Evolutionary conservation across 2,329 filamentous ascomycete species (phyloP).

Genomic region (Arthrobotrys conoides): DNA sequence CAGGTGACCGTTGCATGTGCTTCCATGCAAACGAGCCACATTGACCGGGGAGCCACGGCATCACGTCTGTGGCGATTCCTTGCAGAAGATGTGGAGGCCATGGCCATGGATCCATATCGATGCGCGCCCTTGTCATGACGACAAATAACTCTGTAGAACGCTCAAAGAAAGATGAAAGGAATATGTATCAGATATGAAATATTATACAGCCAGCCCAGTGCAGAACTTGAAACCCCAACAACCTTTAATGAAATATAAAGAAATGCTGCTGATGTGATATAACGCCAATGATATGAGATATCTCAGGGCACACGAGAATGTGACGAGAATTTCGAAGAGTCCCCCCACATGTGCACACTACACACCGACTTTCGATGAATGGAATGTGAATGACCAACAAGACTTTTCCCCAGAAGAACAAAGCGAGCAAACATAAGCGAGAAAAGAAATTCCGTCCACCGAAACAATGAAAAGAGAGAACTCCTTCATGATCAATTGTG

Average conservation of each 20-base stretch:
- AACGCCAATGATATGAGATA: constrained; percentile 19
- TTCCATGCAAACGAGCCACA: constrained; percentile 49
- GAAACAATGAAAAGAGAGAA: constrained; percentile 2
- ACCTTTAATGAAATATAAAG: constrained; percentile 8
- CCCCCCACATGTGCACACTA: constrained; percentile 15
- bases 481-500: constrained; percentile 5
- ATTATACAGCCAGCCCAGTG: constrained; percentile 37
- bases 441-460: constrained; percentile 9
- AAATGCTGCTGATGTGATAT: constrained; percentile 1
- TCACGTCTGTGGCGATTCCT: constrained; percentile 48
- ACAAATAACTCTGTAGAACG: constrained; percentile 4
- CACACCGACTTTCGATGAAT: constrained; percentile 1
- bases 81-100: constrained; percentile 7
- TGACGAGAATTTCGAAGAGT: background rate
- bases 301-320: constrained; percentile 11
- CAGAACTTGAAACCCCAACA: constrained; percentile 24
- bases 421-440: constrained; percentile 8
- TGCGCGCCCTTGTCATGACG: constrained; percentile 3
- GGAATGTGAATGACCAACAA: constrained; percentile 27
- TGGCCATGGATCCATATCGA: background rate
- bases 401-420: constrained; percentile 14
- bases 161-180: background rate
- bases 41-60: constrained; percentile 47
- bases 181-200: constrained; percentile 26
- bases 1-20: constrained; percentile 54